Evolutionary conservation across 139 green algal species (phyloP), one percentile per base, ranked within the genome.

Genomic region (Chlorella sp.): DNA sequence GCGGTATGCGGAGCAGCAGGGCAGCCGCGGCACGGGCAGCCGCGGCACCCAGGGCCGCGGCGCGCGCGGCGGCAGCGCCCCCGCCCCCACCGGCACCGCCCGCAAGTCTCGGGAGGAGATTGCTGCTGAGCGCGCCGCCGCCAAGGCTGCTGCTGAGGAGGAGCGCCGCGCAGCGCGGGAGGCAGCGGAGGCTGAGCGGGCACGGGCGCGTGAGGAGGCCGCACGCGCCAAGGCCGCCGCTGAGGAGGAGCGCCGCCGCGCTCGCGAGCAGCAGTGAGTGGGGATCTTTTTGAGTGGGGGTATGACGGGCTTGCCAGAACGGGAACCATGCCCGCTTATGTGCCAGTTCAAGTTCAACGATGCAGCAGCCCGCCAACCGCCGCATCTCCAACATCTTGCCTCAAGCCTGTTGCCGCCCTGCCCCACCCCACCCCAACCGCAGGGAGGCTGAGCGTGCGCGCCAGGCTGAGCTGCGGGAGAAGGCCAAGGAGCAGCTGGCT

Each of bases 101-200:
- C 80, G 47, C 44, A 85, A 85, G 80, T 60, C 32, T 13, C 65
- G 80, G 4, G 80, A 85, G 80, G 80, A 85, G 34, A 11, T 85
- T 32, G 80, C 80, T 4, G 80, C 74, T 1, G 80, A 85, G 32
- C 80, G 60, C 20, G 80, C 80, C 21, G 80, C 74, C 2, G 71
- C 51, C 9, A 39, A 30, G n/a, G 71, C 51, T 1, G 63, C 56
- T 4, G 47, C 56, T 2, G 82, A 87, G 44, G 82, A 83, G 82
- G 82, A 87, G 64, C 55, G 71, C 11, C 47, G 70, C 0, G 69
- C 57, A 25, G 79, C 79, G n/a, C n/a, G n/a, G n/a, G n/a, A n/a
- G n/a, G n/a, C n/a, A n/a, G n/a, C n/a, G n/a, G n/a, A n/a, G n/a
- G n/a, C n/a, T n/a, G n/a, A n/a, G n/a, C n/a, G n/a, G 32, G 78